Conservation (phyloP, 1,284 basidiomycete genomes). For the Cryptococcus sp. region DNA sequence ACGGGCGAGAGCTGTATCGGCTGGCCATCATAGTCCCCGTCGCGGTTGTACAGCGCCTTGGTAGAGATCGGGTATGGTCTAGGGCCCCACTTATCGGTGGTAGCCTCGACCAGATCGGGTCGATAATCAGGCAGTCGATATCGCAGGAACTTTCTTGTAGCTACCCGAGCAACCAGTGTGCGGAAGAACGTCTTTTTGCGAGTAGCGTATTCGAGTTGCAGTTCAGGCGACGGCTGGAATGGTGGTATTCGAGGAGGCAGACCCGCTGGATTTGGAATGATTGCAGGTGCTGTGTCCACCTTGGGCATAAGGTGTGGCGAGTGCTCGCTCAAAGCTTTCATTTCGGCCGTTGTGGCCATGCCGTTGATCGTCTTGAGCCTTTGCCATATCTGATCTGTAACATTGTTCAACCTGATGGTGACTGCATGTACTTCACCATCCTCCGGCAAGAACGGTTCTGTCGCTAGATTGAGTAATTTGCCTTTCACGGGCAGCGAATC, state of each 20-base stretch:
- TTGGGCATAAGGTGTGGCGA: constrained; percentile 21
- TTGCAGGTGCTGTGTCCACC: neutral
- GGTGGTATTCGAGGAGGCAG: neutral
- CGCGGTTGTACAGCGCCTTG: constrained; percentile 26
- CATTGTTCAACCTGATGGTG: constrained; percentile 30
- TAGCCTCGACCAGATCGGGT: constrained; percentile 26
- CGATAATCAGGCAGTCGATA: constrained; percentile 15
- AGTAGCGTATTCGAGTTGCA: constrained; percentile 12
- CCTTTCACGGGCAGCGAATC: neutral
- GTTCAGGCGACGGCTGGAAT: neutral
- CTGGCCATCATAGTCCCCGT: constrained; percentile 13
- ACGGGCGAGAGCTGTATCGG: constrained; percentile 11
- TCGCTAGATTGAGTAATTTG: constrained; percentile 31
- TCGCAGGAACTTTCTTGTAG: constrained; percentile 22
- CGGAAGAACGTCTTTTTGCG: constrained; percentile 24
- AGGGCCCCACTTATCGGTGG: constrained; percentile 34
- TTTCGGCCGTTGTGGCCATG: constrained; percentile 24
- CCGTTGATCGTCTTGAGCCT: constrained; percentile 28
- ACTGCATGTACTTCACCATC: constrained; percentile 26
- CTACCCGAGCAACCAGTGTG: constrained; percentile 19
- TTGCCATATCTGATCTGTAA: constrained; percentile 31
- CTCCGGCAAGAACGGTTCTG: constrained; percentile 25
- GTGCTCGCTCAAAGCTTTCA: constrained; percentile 17
- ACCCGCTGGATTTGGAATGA: too few species aligned
- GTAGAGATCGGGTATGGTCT: constrained; percentile 39